Conservation (phyloP, 1,284 basidiomycete genomes). For the Papiliotrema fonsecae region DNA sequence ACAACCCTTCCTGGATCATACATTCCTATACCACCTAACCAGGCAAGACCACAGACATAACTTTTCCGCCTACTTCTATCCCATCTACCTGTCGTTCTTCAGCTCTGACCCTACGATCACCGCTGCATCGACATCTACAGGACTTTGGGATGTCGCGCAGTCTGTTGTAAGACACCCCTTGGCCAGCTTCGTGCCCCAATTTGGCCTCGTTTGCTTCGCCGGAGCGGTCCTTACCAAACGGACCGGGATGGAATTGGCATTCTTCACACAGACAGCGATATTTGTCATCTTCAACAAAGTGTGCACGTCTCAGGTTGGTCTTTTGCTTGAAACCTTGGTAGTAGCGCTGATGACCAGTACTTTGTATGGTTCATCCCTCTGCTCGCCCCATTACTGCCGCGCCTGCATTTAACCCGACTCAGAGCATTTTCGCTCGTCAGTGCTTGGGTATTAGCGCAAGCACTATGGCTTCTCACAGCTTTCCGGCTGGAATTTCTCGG, state of each 20-base stretch:
- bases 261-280: conserved; percentile 77
- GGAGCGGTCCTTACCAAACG: conserved; percentile 45
- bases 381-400: conserved; percentile 73
- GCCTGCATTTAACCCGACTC: conserved; percentile 54
- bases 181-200: conserved; percentile 50
- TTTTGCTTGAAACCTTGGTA: not conserved
- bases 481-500: conserved; percentile 86
- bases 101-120: conserved; percentile 44
- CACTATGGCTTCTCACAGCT: conserved; percentile 75
- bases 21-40: conserved; percentile 87
- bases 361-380: conserved; percentile 97
- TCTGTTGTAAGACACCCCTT: conserved; percentile 38
- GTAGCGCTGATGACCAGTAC: conserved; percentile 62
- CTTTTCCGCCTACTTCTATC: conserved; percentile 95
- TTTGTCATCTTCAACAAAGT: conserved; percentile 98
- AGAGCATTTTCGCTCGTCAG: conserved; percentile 51
- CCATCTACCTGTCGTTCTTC: conserved; percentile 66
- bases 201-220: conserved; percentile 31
- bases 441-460: conserved; percentile 71
- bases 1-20: conserved; percentile 81
- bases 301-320: conserved; percentile 83
- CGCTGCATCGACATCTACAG: not conserved
- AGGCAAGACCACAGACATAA: conserved; percentile 96
- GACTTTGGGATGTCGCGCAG: not conserved
- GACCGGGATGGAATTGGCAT: conserved; percentile 61